Conservation (phyloP, 345 rosid genomes). For the Psidium guajava region DNA sequence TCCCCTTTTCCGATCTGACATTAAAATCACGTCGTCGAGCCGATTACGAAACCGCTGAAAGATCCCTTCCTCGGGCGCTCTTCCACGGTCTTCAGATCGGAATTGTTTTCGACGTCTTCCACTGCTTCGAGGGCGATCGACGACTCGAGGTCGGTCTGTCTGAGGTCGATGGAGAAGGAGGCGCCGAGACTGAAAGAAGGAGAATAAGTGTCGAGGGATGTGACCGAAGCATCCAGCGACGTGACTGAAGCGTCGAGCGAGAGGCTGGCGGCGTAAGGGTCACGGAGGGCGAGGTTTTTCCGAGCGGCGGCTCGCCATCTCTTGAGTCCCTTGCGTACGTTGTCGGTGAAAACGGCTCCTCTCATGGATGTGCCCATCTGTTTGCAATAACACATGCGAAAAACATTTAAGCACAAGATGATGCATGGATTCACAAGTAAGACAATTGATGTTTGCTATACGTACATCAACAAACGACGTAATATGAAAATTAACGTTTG, state of each 20-base stretch:
- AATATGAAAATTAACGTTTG: neutral
- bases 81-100: neutral
- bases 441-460: neutral
- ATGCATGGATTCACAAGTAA: neutral
- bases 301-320: constrained; percentile 35
- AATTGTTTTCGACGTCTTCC: neutral
- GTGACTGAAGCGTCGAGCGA: constrained; percentile 4
- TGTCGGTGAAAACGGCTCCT: constrained; percentile 27
- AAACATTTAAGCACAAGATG: neutral
- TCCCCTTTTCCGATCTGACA: neutral
- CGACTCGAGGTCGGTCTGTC: neutral
- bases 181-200: neutral
- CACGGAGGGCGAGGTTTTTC: constrained; percentile 14
- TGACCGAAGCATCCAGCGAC: constrained; percentile 14
- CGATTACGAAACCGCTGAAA: constrained; percentile 18
- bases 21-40: neutral
- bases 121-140: neutral
- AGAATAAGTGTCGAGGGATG: neutral
- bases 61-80: constrained; percentile 2
- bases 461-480: neutral
- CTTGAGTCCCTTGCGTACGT: constrained; percentile 26
- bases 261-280: neutral
- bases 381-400: neutral
- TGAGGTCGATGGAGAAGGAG: neutral
- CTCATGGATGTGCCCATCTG: constrained; percentile 62